Percentiles rank a stretch among this genome's conserved stretches.
Evolutionary conservation across 495 filamentous ascomycete genomes (phyloP).

Genomic region (Trichoderma asperelloides): DNA sequence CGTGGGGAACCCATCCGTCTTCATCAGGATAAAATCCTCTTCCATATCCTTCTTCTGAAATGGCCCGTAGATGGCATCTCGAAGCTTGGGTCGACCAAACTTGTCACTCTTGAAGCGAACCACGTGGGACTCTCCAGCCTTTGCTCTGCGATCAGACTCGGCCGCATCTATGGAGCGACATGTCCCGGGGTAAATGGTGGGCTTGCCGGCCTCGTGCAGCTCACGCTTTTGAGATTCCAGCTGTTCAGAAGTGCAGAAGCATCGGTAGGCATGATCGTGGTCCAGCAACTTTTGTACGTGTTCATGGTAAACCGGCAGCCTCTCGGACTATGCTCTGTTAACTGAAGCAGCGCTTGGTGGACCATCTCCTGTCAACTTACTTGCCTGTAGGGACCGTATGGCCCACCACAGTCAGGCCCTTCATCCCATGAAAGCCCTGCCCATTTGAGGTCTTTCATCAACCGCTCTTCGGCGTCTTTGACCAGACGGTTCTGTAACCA

Average conservation of each 20-base stretch:
- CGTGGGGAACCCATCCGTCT: slow-evolving; percentile 83
- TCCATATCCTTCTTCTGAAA: slow-evolving; percentile 36
- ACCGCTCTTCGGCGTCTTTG: slow-evolving; percentile 60
- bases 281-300: slow-evolving; percentile 63
- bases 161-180: slow-evolving; percentile 57
- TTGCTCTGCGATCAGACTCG: slow-evolving; percentile 60
- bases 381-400: slow-evolving; percentile 79
- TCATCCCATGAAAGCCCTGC: slow-evolving; percentile 91
- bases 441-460: slow-evolving; percentile 78
- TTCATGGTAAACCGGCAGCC: slow-evolving; percentile 61
- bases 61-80: slow-evolving; percentile 69
- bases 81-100: slow-evolving; percentile 39
- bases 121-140: slow-evolving; percentile 62
- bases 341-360: neutral
- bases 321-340: slow-evolving; percentile 55
- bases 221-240: slow-evolving; percentile 54
- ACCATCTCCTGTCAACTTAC: slow-evolving; percentile 30
- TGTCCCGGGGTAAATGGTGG: slow-evolving; percentile 66
- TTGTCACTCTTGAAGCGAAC: slow-evolving; percentile 63
- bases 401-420: slow-evolving; percentile 74
- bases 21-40: slow-evolving; percentile 66
- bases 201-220: slow-evolving; percentile 48
- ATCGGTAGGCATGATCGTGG: slow-evolving; percentile 74
- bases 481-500: slow-evolving; percentile 37
- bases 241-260: slow-evolving; percentile 75